Conservation (phyloP, 2,329 filamentous ascomycete genomes). For the Monosporascus sp. region DNA sequence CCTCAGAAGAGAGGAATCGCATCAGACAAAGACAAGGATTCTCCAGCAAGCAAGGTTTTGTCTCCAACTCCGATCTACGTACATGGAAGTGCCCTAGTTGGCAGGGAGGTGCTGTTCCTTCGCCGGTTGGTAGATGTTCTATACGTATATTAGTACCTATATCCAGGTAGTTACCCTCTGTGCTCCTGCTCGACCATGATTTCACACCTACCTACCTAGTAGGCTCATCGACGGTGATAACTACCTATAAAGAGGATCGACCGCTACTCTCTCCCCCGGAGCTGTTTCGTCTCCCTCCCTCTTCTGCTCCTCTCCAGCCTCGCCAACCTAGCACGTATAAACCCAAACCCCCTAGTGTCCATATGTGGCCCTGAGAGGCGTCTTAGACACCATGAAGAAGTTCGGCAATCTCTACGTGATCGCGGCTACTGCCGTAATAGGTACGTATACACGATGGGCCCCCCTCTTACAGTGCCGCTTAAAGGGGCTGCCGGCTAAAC, state of each 20-base stretch:
- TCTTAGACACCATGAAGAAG: constrained; percentile 23
- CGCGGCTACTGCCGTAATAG: constrained; percentile 38
- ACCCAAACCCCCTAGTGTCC: constrained; percentile 7
- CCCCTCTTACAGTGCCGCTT: not conserved
- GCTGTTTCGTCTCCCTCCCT: not conserved
- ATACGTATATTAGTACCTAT: not conserved
- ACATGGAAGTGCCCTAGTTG: no score
- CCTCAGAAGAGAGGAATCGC: no score
- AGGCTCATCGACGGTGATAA: not conserved
- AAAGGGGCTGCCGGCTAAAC: constrained; percentile 1
- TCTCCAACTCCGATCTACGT: no score
- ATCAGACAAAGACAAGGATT: no score
- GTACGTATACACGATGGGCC: constrained; percentile 17
- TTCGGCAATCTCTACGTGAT: constrained; percentile 39
- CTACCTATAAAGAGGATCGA: not conserved
- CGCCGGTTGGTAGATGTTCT: constrained; percentile 5
- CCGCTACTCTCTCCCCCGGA: constrained; percentile 1
- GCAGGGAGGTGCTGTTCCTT: constrained; percentile 3
- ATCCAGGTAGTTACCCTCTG: no score
- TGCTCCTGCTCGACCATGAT: no score
- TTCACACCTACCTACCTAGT: no score
- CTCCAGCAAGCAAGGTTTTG: no score
- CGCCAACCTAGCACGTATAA: constrained; percentile 2
- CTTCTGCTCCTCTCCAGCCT: constrained; percentile 6
- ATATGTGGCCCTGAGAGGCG: constrained; percentile 11